Base-by-base conservation (phyloP, 768 basidiomycete species). In the Lactarius indigo region DNA sequence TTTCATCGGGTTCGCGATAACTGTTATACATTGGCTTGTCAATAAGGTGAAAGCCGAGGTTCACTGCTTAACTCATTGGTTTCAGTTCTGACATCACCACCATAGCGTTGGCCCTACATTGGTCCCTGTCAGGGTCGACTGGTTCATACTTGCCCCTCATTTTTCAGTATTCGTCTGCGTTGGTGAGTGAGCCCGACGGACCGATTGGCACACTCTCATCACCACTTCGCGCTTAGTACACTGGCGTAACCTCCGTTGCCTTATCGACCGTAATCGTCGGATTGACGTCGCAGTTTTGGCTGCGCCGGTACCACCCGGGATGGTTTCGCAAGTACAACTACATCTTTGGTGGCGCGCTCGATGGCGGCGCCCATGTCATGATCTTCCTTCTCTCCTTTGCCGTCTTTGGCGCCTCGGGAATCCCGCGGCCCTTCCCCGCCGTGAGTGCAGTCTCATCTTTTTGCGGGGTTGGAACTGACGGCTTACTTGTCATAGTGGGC, bases 281-380 rank as follows among this genome's bases (percentile, higher is more conserved):
- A 37, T 71, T 89, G 64, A 67, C 82, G 42, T 88, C 88, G 1
- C 88, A 89, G 63, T 72, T 83, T 39, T 71, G 70, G 70, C 26
- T 69, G 33, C 61, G 70, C 23, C 59, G 60, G 37, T 66, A 66
- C 60, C 60, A 69, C 37, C 70, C 70, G 17, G 68, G 81, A 17
- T 91, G 87, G 88, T 90, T 87, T 75, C 82, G 83, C 71, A 79
- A 79, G 70, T 87, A 87, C 74, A 88, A 89, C 72, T 88, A 87
- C 71, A 83, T 88, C 44, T 75, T 89, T 3, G 86, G 86, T 33
- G 89, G 87, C 50, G 88, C 84, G 9, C 76, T 87, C 41, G 86
- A 87, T 71, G 87, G 87, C 31, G 87, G 87, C 10, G 83, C 85
- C 18, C 87, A 88, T 72, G 80, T 86, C 58, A 86, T 87, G 84